Evolutionary conservation across 768 basidiomycete species (phyloP), one percentile per base, ranked within the genome.

Genomic region (Hebeloma cylindrosporum): DNA sequence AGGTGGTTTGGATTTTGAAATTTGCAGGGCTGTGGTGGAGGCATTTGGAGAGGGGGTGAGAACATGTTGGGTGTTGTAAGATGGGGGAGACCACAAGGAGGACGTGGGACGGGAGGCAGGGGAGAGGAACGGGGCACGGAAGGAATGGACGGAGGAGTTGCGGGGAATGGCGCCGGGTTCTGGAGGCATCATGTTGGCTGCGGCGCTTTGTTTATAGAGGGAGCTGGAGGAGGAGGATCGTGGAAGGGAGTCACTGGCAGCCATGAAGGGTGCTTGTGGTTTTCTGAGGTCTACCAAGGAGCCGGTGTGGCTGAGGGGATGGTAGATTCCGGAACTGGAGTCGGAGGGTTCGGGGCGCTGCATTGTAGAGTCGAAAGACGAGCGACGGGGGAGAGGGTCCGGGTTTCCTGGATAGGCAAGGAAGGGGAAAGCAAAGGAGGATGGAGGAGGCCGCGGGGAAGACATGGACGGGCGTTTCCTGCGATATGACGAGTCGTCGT

Each of bases 101-200:
- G 76, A 79, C 3, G 74, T 65, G 0, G 83, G 83, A n/a, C 85
- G 74, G 1, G 81, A 83, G 1, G 83, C 74, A 0, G 85, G 86
- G 3, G 82, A 77, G 41, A 86, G 77, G 67, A 86, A 86, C 1
- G 85, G 82, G 0, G 77, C 68, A 18, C 85, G 78, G 69, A 88
- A 87, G 10, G 72, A 74, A 28, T 72, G 74, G 1, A 70, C 64
- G 16, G 69, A 73, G 41, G 61, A 58, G 21, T 57, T 63, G 22
- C 78, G 61, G 10, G 79, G 77, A 37, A 76, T 40, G 14, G 43
- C 20, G 43, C 50, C 30, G 13, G 58, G 27, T 11, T 45, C 41
- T 16, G 53, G 46, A 41, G 40, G 32, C 39, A 49, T 61, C 61
- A 69, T 71, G 49, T 57, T 66, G 3, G 68, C 74, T 0, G 74